Evolutionary conservation across 306 rosid genomes (phyloP).

Genomic region (Fagus sylvatica): DNA sequence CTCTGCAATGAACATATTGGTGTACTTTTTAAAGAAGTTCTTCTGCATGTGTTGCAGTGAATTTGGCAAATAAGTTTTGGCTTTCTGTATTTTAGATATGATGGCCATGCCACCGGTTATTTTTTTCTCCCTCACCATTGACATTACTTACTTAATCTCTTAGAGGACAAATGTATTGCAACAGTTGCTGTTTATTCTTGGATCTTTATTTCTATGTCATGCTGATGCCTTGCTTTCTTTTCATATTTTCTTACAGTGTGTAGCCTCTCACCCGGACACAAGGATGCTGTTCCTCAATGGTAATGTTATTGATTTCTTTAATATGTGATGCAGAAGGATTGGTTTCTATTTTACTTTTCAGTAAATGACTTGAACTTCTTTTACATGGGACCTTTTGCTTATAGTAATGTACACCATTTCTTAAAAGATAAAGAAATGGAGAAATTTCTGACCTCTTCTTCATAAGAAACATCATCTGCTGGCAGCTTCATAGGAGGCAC

Average conservation of each 20-base stretch:
- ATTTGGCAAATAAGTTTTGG: background rate
- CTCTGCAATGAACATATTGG: background rate
- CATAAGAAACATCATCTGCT: background rate
- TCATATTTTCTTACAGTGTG: conserved; percentile 52
- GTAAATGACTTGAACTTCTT: background rate
- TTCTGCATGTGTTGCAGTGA: background rate
- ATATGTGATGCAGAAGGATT: too few species aligned
- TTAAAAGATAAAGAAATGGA: background rate
- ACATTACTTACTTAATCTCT: too few species aligned
- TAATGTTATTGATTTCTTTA: conserved; percentile 43
- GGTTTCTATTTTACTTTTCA: too few species aligned
- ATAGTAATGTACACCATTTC: background rate
- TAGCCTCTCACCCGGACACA: conserved; percentile 86
- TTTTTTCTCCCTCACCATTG: too few species aligned
- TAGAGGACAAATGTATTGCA: background rate
- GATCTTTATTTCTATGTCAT: conserved; percentile 2
- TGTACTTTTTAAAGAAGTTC: background rate
- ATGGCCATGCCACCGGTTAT: too few species aligned
- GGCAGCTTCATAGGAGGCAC: background rate
- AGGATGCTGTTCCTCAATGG: conserved; percentile 78
- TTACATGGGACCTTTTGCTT: background rate
- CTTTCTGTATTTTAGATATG: background rate
- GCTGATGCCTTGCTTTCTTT: conserved; percentile 24
- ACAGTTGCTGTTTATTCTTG: background rate
- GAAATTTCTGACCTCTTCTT: background rate